These are phyloP conservation scores for Chlorencoelia australis DNA, from an alignment of 2,329 filamentous ascomycete genomes.

Conservation along the genomic window DNA sequence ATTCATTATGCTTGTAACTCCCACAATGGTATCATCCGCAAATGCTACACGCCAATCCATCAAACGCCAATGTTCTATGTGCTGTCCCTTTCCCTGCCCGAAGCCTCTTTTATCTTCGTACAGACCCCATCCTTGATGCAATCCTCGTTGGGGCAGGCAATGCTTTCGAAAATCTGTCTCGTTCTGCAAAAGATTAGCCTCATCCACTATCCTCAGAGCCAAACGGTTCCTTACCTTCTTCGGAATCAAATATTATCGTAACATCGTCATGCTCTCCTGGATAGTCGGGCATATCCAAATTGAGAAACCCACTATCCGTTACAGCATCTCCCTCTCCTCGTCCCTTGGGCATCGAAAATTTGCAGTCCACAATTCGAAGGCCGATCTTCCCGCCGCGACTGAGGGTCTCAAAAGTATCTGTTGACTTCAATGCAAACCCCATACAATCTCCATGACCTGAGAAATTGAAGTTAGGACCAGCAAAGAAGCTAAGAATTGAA, in stretches of 20 bases:
- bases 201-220: no score
- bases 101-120: constrained; percentile 20
- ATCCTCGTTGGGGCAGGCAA: constrained; percentile 27
- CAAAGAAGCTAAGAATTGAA: no score
- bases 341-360: constrained; percentile 68
- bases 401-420: constrained; percentile 70
- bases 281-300: constrained; percentile 78
- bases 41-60: constrained; percentile 7
- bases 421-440: constrained; percentile 78
- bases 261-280: constrained; percentile 92
- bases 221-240: constrained; percentile 39
- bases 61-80: no score
- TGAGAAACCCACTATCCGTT: constrained; percentile 63
- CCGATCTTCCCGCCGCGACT: constrained; percentile 55
- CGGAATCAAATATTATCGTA: constrained; percentile 70
- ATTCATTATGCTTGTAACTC: neutral
- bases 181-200: constrained; percentile 19
- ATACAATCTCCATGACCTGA: constrained; percentile 84
- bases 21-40: neutral
- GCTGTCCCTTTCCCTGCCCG: no score
- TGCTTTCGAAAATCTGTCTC: constrained; percentile 23
- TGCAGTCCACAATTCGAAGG: constrained; percentile 76
- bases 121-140: constrained; percentile 26
- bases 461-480: no score
- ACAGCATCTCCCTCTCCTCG: constrained; percentile 39